Conservation (phyloP, 225 moss, liverwort and hornwort genomes). For the Thuidium tamariscinum region DNA sequence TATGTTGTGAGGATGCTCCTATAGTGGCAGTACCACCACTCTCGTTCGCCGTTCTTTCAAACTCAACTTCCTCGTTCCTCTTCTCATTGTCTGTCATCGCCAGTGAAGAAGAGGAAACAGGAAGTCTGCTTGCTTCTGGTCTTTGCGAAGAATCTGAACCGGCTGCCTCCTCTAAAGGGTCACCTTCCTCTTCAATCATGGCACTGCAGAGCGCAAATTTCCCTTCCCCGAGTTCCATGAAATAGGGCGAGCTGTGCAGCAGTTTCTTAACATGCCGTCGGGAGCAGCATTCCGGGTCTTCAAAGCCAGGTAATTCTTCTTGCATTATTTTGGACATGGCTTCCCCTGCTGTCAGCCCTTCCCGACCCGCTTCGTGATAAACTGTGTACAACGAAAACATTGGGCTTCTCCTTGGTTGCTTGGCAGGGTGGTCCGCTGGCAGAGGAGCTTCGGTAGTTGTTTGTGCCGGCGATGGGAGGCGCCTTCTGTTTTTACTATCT, state of each 20-base stretch:
- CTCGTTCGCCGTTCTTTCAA: neutral
- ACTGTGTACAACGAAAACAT: slow-evolving; percentile 12
- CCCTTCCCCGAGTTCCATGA: slow-evolving; percentile 1
- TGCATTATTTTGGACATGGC: neutral
- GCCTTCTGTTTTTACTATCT: neutral
- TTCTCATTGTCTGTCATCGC: neutral
- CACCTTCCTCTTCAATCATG: neutral
- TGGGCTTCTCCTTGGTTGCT: neutral
- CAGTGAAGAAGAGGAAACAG: slow-evolving; percentile 6
- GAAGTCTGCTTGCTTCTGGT: neutral
- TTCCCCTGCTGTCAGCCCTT: neutral
- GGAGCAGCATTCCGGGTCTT: neutral
- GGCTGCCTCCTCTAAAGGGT: neutral
- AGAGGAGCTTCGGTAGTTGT: neutral
- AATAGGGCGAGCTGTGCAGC: slow-evolving; percentile 3
- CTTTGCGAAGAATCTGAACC: neutral
- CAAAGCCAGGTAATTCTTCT: neutral
- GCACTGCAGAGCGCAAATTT: slow-evolving; percentile 9
- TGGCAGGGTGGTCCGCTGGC: slow-evolving; percentile 6
- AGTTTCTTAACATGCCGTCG: neutral
- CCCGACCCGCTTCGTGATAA: slow-evolving; percentile 9
- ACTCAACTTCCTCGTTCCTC: slow-evolving; percentile 5
- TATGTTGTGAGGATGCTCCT: neutral
- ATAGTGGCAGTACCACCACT: neutral
- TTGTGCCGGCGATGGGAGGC: neutral